Evolutionary conservation across 2,329 filamentous ascomycete species (phyloP), one percentile per base, ranked within the genome.

Genomic region (Curvularia sp.): DNA sequence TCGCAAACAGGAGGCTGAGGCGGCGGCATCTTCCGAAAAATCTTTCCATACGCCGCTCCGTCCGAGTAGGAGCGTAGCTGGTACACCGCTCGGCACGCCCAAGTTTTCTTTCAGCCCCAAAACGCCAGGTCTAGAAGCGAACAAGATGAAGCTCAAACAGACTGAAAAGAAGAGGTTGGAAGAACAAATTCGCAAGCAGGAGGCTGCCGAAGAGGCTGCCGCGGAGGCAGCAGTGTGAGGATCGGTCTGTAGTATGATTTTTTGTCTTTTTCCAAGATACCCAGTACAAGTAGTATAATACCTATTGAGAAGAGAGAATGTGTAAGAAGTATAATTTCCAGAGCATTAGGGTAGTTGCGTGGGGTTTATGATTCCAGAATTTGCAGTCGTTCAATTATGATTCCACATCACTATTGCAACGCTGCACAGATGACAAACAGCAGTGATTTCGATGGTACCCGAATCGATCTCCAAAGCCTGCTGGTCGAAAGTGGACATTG

Each of bases 81-180:
- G 68, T 15, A 63, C 67, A 3, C 73, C 71, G 3, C 38, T 65
- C 2, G 66, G 75, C 19, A 76, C 73, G 5, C 78, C 76, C 13
- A 75, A 78, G n/a, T 80, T 80, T 43, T 80, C 78, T 1, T 80
- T 80, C 55, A 75, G 74, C 10, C 79, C 78, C 7, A 65, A 68
- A 57, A 73, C 57, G 32, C 72, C 66, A 6, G 74, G 61, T 23
- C 69, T 75, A 15, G 76, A 82, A 48, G 68, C 78, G 1, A 80
- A 76, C 3, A 77, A 81, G 76, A 81, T 81, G 55, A 71, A 78
- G 21, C 57, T 81, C 45, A 81, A 78, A 63, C 70, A 76, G 52
- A 79, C 79, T 1, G 80, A 82, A 66, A 79, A 79, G 64, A 74
- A 73, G 60, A 67, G 75, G 18, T 32, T 81, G 34, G 80, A 81